Base-by-base conservation (phyloP, 768 basidiomycete species). In the Russula sp. region DNA sequence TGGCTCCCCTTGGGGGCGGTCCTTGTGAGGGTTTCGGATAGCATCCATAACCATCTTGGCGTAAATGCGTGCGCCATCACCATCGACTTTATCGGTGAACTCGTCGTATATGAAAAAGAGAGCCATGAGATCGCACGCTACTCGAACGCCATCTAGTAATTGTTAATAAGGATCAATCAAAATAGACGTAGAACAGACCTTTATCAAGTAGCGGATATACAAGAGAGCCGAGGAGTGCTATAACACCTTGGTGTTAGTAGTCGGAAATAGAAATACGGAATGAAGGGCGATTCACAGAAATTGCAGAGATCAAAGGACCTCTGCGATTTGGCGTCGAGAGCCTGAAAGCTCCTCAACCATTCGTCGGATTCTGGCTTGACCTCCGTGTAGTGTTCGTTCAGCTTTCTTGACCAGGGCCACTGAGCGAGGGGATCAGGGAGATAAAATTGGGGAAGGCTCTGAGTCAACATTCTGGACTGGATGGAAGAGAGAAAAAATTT, bases 401-500 rank as follows among this genome's bases (percentile, higher is more conserved):
- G 68, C 42, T 56, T 63, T 8, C 80, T 76, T 8, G 69, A 69
- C 79, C 78, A 82, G 13, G 80, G 80, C 81, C 80, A 82, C 24
- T 70, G 68, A 30, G 65, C 65, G 46, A 82, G 73, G 3, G 75
- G 76, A n/a, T 78, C 71, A 10, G 80, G 80, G 44, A 81, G 71
- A 40, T 36, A 38, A 26, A 49, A 54, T 38, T 60, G 57, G 24
- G 57, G 51, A 46, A 36, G 51, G 44, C 16, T 24, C n/a, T n/a
- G n/a, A n/a, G n/a, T 24, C 20, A 58, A 61, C 63, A 64, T 64
- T 53, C 2, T 52, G 11, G 8, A 32, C 11, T 16, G 40, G 44
- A 49, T 22, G 3, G 2, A 44, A 34, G n/a, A 14, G 38, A 7
- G 24, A 3, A 54, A 36, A 28, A 18, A 34, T 26, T 20, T 9